phyloP scores from a whole-genome alignment of 257 asterid genomes.

The Solanum lignicaule region DNA sequence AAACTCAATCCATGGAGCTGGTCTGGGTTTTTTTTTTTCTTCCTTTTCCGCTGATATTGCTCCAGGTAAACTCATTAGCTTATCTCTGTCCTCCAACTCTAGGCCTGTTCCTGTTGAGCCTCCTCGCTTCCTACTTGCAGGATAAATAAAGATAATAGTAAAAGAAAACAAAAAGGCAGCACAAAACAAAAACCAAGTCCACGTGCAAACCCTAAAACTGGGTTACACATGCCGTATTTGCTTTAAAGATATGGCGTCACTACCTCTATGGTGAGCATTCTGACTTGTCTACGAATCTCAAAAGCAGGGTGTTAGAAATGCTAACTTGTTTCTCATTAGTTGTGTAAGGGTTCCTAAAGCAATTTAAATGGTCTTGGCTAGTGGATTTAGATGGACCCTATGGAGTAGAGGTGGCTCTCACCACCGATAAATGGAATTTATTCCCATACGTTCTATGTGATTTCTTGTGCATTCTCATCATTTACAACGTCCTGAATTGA shows the following conservation, averaged over 20 bases:
- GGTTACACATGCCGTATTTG: not conserved
- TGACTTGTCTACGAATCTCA: not conserved
- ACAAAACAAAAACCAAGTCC: not conserved
- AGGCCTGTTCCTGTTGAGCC: not conserved
- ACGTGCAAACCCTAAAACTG: not conserved
- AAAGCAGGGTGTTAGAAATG: not conserved
- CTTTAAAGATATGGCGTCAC: not conserved
- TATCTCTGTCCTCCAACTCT: not conserved
- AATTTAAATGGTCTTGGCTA: not conserved
- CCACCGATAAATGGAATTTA: not conserved
- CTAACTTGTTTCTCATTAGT: not conserved
- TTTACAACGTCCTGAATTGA: not conserved
- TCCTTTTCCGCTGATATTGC: not conserved
- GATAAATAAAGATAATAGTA: not conserved
- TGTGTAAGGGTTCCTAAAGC: not conserved
- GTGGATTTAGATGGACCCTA: not conserved
- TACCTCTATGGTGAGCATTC: not conserved
- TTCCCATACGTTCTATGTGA: not conserved
- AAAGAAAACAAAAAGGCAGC: not conserved
- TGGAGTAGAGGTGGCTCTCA: not conserved
- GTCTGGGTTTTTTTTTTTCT: no score
- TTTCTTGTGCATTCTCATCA: not conserved
- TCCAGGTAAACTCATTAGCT: not conserved
- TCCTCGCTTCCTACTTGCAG: not conserved
- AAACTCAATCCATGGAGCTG: not conserved